A percentile compares a stretch with the other conserved stretches of the same genome.
phyloP scores from a whole-genome alignment of 176 grass and related monocot genomes.

The Raddia guianensis region DNA sequence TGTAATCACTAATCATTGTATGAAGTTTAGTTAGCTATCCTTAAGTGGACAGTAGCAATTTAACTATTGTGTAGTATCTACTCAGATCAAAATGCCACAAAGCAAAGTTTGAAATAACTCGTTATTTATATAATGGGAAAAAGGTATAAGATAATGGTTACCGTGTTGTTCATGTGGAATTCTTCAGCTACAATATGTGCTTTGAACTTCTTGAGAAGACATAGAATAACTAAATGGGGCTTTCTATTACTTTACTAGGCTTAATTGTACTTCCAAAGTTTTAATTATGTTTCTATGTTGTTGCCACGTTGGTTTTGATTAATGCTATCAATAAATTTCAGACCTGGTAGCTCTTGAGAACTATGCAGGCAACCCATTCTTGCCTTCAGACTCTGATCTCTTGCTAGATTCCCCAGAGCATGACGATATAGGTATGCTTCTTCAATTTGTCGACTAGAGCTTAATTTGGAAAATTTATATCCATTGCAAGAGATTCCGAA shows the following conservation, averaged over 20 bases:
- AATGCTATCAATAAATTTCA: conserved; percentile 35
- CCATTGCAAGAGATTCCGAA: background rate
- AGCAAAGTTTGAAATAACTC: conserved; percentile 13
- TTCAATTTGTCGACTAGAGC: background rate
- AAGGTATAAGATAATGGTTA: background rate
- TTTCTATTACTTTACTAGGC: background rate
- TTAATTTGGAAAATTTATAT: conserved; percentile 8
- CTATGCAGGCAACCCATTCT: conserved; percentile 79
- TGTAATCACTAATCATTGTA: background rate
- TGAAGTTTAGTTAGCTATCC: background rate
- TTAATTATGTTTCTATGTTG: background rate
- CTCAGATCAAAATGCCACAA: background rate
- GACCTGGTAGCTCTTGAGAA: conserved; percentile 81
- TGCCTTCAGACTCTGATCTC: conserved; percentile 80
- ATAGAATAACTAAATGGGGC: background rate
- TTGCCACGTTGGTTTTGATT: background rate
- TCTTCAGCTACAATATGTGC: background rate
- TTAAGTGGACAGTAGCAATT: background rate
- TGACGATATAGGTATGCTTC: conserved; percentile 69
- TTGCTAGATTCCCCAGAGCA: conserved; percentile 73
- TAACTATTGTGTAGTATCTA: background rate
- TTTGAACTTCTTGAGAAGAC: background rate
- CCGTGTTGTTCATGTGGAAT: background rate
- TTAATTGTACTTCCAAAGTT: background rate
- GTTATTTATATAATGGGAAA: background rate